Conservation (phyloP, 306 rosid genomes). For the Cicer chorassanicum region DNA sequence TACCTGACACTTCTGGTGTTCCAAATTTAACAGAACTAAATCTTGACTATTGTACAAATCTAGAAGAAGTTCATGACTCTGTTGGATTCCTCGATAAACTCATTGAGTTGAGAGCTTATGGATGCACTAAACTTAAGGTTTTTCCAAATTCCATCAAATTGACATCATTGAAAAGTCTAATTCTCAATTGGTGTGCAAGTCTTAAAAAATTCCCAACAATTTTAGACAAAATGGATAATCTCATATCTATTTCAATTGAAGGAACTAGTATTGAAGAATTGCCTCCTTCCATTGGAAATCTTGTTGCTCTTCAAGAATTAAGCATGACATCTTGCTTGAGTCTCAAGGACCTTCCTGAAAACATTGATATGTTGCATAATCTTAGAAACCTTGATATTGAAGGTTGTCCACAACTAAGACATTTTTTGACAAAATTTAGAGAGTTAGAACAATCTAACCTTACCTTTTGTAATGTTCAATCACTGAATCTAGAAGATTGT, state of each 20-base stretch:
- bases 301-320: constrained; percentile 48
- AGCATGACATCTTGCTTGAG: constrained; percentile 52
- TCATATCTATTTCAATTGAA: constrained; percentile 47
- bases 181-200: constrained; percentile 52
- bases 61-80: constrained; percentile 26
- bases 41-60: constrained; percentile 36
- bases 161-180: constrained; percentile 47
- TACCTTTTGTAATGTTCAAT: constrained; percentile 40
- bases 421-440: constrained; percentile 42
- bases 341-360: constrained; percentile 50
- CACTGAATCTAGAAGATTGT: constrained; percentile 50
- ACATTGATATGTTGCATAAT: constrained; percentile 45
- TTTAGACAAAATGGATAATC: constrained; percentile 50
- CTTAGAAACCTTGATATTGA: constrained; percentile 52
- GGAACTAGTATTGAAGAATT: constrained; percentile 47
- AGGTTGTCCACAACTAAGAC: constrained; percentile 44
- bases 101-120: constrained; percentile 26
- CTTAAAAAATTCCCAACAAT: constrained; percentile 50
- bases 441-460: constrained; percentile 25
- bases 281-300: constrained; percentile 53
- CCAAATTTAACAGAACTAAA: constrained; percentile 50
- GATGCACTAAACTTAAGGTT: constrained; percentile 27
- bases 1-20: constrained; percentile 46
- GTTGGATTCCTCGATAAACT: constrained; percentile 31
- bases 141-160: constrained; percentile 13